Evolutionary conservation across 805 yeast genomes (phyloP).

Genomic region (Saccharomycopsis olivae): DNA sequence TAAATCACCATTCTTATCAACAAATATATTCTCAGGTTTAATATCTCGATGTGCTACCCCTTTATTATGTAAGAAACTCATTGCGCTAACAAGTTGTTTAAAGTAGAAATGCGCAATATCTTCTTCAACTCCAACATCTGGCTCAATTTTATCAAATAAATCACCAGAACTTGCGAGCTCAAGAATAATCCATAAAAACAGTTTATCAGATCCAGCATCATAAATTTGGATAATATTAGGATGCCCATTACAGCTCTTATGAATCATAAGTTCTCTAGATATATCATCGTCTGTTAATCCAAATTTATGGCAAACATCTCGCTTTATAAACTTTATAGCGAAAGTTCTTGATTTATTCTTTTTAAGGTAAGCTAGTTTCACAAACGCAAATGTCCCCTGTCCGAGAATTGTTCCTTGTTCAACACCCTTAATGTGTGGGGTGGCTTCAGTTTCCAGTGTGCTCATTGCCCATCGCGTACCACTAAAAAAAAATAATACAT

Average conservation of each 20-base stretch:
- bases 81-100: conserved; percentile 51
- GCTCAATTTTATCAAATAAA: conserved; percentile 68
- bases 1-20: conserved; percentile 54
- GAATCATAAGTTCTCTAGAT: conserved; percentile 47
- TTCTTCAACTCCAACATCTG: conserved; percentile 58
- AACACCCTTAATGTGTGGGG: conserved; percentile 37
- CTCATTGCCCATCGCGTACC: too few species aligned
- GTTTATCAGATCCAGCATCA: conserved; percentile 42
- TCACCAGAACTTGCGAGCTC: conserved; percentile 71
- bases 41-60: conserved; percentile 64
- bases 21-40: conserved; percentile 57
- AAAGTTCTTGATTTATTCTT: conserved; percentile 30
- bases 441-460: neutral
- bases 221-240: conserved; percentile 47
- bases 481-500: too few species aligned
- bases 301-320: conserved; percentile 26
- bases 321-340: conserved; percentile 50
- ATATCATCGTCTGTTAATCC: conserved; percentile 32
- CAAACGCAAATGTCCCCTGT: conserved; percentile 59
- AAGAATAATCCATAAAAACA: conserved; percentile 56
- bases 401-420: conserved; percentile 46
- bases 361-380: conserved; percentile 36
- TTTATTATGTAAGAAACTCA: conserved; percentile 46
- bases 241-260: conserved; percentile 46
- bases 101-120: conserved; percentile 62